phyloP scores from a whole-genome alignment of 805 yeast genomes.

The Starmerella lactis-condensi region DNA sequence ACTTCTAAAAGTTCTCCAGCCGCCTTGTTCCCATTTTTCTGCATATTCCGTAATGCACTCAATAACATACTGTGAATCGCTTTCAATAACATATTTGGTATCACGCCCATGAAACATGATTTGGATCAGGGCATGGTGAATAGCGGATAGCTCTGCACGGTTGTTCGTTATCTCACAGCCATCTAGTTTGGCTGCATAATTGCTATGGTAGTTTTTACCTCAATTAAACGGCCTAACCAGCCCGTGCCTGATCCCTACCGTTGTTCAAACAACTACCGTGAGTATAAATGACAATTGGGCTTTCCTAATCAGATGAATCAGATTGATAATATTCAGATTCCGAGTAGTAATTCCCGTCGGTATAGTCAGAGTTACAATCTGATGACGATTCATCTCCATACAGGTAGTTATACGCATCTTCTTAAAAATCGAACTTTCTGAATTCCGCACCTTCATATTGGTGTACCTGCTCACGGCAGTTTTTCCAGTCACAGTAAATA shows the following conservation, averaged over 20 bases:
- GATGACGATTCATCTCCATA: not conserved
- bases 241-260: not conserved
- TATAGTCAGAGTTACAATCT: too few relatives aligned
- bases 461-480: constrained; percentile 27
- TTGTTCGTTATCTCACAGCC: constrained; percentile 1
- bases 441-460: constrained; percentile 40
- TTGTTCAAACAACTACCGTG: not conserved
- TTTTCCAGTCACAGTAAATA: constrained; percentile 41
- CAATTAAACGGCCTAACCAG: constrained; percentile 1
- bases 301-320: too few relatives aligned
- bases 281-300: too few relatives aligned
- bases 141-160: not conserved
- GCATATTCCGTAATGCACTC: constrained; percentile 1
- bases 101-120: too few relatives aligned
- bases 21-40: not conserved
- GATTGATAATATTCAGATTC: too few relatives aligned
- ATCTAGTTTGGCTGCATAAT: not conserved
- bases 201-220: not conserved
- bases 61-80: constrained; percentile 1
- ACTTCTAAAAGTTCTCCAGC: constrained; percentile 1
- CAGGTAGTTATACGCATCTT: constrained; percentile 31
- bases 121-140: not conserved
- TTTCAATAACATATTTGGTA: not conserved
- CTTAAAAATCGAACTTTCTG: constrained; percentile 33
- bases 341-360: too few relatives aligned